Percentiles rank a stretch among this genome's conserved stretches.
Evolutionary conservation across 352 stramenopile genomes (phyloP).

Genomic region (Globisporangium heterothallicum): DNA sequence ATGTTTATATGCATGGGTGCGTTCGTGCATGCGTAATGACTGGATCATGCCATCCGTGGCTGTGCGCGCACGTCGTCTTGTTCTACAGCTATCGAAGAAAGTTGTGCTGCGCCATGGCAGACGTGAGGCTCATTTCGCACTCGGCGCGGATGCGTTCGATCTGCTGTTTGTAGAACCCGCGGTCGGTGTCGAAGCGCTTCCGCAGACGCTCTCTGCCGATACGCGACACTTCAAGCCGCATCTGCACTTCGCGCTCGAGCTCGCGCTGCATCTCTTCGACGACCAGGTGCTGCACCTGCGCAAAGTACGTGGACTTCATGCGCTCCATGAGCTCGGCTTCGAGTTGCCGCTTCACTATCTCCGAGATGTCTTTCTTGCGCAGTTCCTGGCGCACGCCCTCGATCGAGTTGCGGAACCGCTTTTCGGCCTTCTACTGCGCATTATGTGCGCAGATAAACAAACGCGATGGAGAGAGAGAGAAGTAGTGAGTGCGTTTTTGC

Average conservation of each 20-base stretch:
- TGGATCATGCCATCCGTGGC: background rate
- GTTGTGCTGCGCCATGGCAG: conserved; percentile 65
- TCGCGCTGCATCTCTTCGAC: conserved; percentile 63
- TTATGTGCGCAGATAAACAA: background rate
- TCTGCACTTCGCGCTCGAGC: conserved; percentile 44
- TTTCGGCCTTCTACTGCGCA: conserved; percentile 38
- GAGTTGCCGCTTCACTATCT: conserved; percentile 23
- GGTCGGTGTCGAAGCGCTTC: conserved; percentile 47
- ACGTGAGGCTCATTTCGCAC: conserved; percentile 60
- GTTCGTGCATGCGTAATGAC: background rate
- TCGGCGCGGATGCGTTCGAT: conserved; percentile 56
- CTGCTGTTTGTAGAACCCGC: conserved; percentile 46
- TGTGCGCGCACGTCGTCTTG: too few species aligned
- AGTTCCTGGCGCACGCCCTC: conserved; percentile 44
- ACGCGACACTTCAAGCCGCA: conserved; percentile 38
- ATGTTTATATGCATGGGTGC: background rate
- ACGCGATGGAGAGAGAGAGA: too few species aligned
- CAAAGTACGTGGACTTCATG: conserved; percentile 51
- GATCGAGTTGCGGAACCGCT: conserved; percentile 42
- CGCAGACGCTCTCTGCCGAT: conserved; percentile 41
- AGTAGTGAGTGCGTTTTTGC: background rate
- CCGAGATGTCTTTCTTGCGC: conserved; percentile 33
- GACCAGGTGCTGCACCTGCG: conserved; percentile 47
- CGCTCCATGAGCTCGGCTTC: conserved; percentile 58
- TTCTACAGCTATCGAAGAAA: conserved; percentile 39